Base-by-base conservation (phyloP, 2,329 filamentous ascomycete genomes). In the Beauveria sp. region DNA sequence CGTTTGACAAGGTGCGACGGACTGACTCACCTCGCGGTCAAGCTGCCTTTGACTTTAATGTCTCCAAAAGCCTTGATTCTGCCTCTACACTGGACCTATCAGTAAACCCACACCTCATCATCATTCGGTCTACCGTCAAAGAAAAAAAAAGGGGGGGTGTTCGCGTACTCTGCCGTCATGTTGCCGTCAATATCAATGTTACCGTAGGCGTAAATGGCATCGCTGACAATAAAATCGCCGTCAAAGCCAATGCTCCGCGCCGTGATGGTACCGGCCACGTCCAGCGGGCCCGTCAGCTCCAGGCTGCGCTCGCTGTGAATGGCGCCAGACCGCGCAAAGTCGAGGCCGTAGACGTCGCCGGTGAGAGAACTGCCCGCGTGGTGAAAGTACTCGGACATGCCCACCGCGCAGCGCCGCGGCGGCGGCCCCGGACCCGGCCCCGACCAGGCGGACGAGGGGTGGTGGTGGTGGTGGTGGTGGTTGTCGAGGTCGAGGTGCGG, bases 31-130 rank as follows among this genome's bases (percentile, higher is more conserved):
- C 68, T 72, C 61, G 74, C 74, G 37, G 70, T 66, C 30, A 76
- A 69, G 56, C 69, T 73, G 47, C 78, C 78, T 18, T 67, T 70
- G 46, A 80, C 68, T 48, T 71, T 66, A 22, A 80, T 76, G 64
- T 79, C 79, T 7, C 77, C 78, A 54, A 78, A 78, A 2, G 77
- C 76, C 63, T 79, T 79, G 62, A 80, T 71, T 53, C 71, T 72
- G 53, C 76, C 76, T 51, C 77, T 79, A 55, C 43, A 41, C 20
- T 24, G 24, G 3, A 37, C 12, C 24, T 12, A 41, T 63, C 34
- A 64, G 59, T 28, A 51, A 51, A 41, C 12, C 26, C 52, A 54
- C 41, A 6, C 37, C 14, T 24, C 6, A 20, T 30, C 18, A 34
- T 12, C 3, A 37, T 37, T 7, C 5, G n/a, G 30, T 40, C 7